Conservation (phyloP, 176 grass and related monocot genomes). For the Metroxylon sagu region DNA sequence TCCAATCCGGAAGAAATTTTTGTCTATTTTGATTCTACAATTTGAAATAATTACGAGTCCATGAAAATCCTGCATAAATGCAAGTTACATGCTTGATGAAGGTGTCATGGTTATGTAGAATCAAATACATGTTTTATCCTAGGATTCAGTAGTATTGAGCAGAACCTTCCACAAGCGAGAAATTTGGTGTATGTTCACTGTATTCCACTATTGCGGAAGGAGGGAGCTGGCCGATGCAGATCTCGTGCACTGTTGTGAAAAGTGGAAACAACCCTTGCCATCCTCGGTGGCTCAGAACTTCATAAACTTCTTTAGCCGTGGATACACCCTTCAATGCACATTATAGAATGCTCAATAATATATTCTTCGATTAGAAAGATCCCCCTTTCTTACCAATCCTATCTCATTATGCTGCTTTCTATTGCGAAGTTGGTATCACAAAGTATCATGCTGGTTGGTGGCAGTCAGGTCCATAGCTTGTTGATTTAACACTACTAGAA, state of each 20-base stretch:
- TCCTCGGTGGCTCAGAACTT: conserved; percentile 64
- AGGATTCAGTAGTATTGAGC: conserved; percentile 36
- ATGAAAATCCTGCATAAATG: no score
- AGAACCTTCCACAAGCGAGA: conserved; percentile 34
- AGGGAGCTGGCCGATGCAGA: conserved; percentile 63
- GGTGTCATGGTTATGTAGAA: no score
- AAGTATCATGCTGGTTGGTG: no score
- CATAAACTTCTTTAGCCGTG: conserved; percentile 81
- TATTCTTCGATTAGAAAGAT: not conserved
- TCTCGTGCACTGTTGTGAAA: conserved; percentile 74
- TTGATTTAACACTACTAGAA: no score
- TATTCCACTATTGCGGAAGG: conserved; percentile 84
- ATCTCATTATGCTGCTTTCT: not conserved
- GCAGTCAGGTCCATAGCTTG: no score
- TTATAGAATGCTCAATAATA: not conserved
- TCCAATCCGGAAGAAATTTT: no score
- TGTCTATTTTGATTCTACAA: no score
- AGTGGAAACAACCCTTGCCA: conserved; percentile 73
- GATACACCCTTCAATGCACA: conserved; percentile 54
- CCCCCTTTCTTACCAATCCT: not conserved
- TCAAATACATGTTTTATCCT: no score
- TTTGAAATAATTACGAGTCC: no score
- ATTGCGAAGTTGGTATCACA: no score
- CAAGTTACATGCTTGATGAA: no score
- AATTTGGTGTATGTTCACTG: conserved; percentile 50